Percentiles rank a stretch among this genome's conserved stretches.
Evolutionary conservation across 2,329 filamentous ascomycete species (phyloP).

Genomic region (Lachnellula hyalina): DNA sequence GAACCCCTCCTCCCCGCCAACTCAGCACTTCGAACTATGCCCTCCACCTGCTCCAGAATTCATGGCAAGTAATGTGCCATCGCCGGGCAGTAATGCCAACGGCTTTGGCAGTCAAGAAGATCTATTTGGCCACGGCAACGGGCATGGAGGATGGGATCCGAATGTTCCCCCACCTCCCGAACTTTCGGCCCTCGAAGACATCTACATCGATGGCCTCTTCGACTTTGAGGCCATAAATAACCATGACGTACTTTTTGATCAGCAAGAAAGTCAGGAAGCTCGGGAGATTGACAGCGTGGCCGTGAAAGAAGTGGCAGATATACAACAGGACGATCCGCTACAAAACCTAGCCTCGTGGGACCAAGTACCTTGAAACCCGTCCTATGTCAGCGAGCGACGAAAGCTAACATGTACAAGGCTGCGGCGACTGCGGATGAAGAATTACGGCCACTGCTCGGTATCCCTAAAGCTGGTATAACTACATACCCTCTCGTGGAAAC

Average conservation of each 20-base stretch:
- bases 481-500: background rate
- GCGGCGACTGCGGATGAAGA: background rate
- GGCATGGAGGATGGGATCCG: background rate
- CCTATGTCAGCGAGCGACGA: background rate
- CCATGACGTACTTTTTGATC: background rate
- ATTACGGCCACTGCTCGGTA: background rate
- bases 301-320: background rate
- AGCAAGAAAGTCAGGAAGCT: background rate
- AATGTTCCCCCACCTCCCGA: background rate
- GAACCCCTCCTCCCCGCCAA: background rate
- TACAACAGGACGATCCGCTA: background rate
- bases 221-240: background rate
- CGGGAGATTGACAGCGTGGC: background rate
- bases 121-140: background rate
- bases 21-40: background rate
- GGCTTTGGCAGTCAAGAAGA: background rate
- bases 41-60: background rate
- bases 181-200: background rate
- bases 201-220: background rate
- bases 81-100: background rate
- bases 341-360: background rate
- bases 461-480: background rate
- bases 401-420: background rate
- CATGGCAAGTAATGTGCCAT: background rate
- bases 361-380: background rate